Evolutionary conservation across 352 stramenopile genomes (phyloP).

Genomic region (Saprolegnia parasitica): DNA sequence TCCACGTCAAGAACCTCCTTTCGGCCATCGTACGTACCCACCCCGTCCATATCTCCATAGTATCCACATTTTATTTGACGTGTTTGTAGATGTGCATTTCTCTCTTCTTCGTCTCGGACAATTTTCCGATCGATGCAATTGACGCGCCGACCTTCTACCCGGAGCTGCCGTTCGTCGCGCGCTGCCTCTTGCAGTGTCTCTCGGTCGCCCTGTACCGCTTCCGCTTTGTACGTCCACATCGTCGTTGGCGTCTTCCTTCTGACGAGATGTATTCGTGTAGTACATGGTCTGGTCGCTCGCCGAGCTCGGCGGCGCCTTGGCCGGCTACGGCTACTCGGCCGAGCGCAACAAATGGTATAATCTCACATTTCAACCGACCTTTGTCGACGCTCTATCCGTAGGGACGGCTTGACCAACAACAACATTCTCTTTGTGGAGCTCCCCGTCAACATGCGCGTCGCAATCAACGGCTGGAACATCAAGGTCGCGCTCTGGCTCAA

Average conservation of each 20-base stretch:
- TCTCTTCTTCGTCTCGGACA: conserved; percentile 44
- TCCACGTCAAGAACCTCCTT: conserved; percentile 69
- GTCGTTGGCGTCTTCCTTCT: no score
- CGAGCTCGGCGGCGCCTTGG: conserved; percentile 62
- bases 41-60: no score
- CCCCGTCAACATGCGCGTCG: conserved; percentile 78
- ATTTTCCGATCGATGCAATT: conserved; percentile 75
- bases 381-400: conserved; percentile 24
- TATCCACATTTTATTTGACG: background rate
- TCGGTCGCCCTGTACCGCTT: conserved; percentile 77
- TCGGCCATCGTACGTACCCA: conserved; percentile 51
- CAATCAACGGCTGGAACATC: conserved; percentile 88
- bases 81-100: conserved; percentile 7
- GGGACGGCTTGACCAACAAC: conserved; percentile 85
- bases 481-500: conserved; percentile 82
- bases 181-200: conserved; percentile 69
- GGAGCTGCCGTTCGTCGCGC: conserved; percentile 48
- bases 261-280: no score
- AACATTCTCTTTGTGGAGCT: conserved; percentile 80
- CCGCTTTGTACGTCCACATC: conserved; percentile 73
- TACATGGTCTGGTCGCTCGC: conserved; percentile 86
- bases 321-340: conserved; percentile 35
- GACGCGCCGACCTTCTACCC: conserved; percentile 74
- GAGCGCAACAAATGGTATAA: conserved; percentile 16
- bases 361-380: background rate